Evolutionary conservation across 2,329 filamentous ascomycete genomes (phyloP).

Genomic region (Amauroascus niger): DNA sequence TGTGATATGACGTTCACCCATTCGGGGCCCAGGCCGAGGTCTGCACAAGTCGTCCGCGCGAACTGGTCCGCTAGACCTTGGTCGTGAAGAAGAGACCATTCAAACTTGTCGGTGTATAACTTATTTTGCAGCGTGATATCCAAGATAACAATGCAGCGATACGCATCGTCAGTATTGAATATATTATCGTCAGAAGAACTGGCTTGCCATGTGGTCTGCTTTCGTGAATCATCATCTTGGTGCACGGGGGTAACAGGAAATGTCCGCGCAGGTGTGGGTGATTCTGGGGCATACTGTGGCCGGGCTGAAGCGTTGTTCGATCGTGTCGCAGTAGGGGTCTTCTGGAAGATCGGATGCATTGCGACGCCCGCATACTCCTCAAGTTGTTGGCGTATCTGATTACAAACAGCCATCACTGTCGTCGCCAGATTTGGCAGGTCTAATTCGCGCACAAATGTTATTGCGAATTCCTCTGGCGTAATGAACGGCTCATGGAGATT

Average conservation of each 20-base stretch:
- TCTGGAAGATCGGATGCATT: constrained; percentile 81
- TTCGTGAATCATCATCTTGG: constrained; percentile 16
- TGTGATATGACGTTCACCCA: constrained; percentile 93
- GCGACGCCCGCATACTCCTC: constrained; percentile 95
- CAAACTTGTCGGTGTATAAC: constrained; percentile 93
- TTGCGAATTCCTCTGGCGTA: constrained; percentile 93
- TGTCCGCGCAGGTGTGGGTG: constrained; percentile 23
- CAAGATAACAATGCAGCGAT: constrained; percentile 82
- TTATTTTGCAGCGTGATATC: constrained; percentile 87
- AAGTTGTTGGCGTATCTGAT: constrained; percentile 86
- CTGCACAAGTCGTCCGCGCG: constrained; percentile 83
- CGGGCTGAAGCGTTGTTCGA: constrained; percentile 20
- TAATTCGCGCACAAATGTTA: constrained; percentile 78
- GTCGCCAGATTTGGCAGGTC: constrained; percentile 68
- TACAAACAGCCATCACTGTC: constrained; percentile 72
- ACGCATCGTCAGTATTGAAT: constrained; percentile 84
- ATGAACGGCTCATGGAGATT: constrained; percentile 90
- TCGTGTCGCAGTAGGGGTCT: constrained; percentile 40
- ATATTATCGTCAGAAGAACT: constrained; percentile 57
- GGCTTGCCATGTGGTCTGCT: constrained; percentile 26
- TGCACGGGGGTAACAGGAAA: constrained; percentile 16
- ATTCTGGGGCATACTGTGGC: constrained; percentile 14
- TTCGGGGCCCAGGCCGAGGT: constrained; percentile 79
- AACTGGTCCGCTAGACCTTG: constrained; percentile 87
- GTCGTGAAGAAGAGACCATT: constrained; percentile 90